Conservation (phyloP, 768 basidiomycete genomes). For the Dentipellis sp. region DNA sequence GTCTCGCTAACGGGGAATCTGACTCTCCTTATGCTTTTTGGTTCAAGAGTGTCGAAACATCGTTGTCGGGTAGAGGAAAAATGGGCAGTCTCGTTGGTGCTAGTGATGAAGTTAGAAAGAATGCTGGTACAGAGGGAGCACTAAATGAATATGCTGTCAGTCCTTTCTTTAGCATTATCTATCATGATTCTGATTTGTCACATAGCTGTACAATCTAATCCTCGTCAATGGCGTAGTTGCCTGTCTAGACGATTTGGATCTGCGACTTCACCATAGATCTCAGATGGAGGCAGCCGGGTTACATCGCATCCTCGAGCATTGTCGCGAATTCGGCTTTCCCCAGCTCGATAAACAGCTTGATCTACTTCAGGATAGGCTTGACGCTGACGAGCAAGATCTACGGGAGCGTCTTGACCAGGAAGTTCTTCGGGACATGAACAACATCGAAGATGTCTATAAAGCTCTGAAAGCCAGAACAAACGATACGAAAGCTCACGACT, state of each 20-base stretch:
- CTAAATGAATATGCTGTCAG: constrained; percentile 84
- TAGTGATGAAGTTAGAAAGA: constrained; percentile 77
- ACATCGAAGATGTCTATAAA: constrained; percentile 82
- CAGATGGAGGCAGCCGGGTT: constrained; percentile 89
- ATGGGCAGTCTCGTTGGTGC: constrained; percentile 96
- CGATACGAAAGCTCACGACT: constrained; percentile 69
- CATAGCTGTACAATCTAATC: constrained; percentile 59
- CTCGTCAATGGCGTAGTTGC: constrained; percentile 63
- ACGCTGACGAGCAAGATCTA: constrained; percentile 67
- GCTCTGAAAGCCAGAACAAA: constrained; percentile 71
- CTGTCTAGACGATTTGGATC: constrained; percentile 65
- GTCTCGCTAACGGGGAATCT: constrained; percentile 49
- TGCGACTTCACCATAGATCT: constrained; percentile 78
- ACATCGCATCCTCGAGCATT: constrained; percentile 59
- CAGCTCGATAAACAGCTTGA: constrained; percentile 60
- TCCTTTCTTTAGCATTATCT: constrained; percentile 3
- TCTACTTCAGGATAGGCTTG: constrained; percentile 48
- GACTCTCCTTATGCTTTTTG: constrained; percentile 72
- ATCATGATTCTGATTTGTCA: background rate
- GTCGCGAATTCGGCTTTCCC: constrained; percentile 54
- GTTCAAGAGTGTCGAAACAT: constrained; percentile 75
- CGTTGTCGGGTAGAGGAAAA: constrained; percentile 76
- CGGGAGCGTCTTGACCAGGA: constrained; percentile 69
- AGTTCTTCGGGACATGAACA: constrained; percentile 65
- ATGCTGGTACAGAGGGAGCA: constrained; percentile 53